Base-by-base conservation (phyloP, 352 stramenopile species). In the Globisporangium orthogonon region DNA sequence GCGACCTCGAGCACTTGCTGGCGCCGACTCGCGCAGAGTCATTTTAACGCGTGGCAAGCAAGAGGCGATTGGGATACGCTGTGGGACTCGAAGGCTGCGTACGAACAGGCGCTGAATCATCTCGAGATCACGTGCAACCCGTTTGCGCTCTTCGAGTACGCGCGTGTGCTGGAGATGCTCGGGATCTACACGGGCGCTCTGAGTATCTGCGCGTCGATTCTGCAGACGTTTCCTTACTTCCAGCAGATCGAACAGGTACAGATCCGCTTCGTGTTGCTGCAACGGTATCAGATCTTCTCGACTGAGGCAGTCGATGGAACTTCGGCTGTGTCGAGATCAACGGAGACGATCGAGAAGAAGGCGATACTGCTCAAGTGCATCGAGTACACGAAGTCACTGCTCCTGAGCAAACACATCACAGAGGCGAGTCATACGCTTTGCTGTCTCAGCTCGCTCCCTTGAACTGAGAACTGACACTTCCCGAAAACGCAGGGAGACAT, bases 11-110 rank as follows among this genome's bases (percentile, higher is more conserved):
- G 75, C 35, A 54, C 71, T 28, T 77, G 67, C 29, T 92, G 82
- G 79, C 63, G 78, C 23, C 51, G 74, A 31, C 68, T 90, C 7
- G 78, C 76, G 10, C 72, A 87, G 43, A 78, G 76, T 43, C 76
- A 86, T 48, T 79, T 70, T 40, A 61, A 69, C 40, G 54, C 63
- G 15, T 90, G 76, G 69, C 52, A 78, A 37, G 45, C 57, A 13
- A 73, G 53, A 10, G 65, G 73, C 4, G 70, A 89, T 33, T 92
- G 83, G 79, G 68, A 82, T 13, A 55, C 64, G 14, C 64, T 90
- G 7, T 92, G 79, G 78, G 74, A 86, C 40, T 71, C 76, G 29
- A 78, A 78, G 33, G 71, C 58, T 28, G 65, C 71, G 7, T 87
- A 78, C 52, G 77, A 90, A 18, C 70, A 87, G 63, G 74, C 73